Evolutionary conservation across 805 yeast genomes (phyloP).

Genomic region (Candida adriatica): DNA sequence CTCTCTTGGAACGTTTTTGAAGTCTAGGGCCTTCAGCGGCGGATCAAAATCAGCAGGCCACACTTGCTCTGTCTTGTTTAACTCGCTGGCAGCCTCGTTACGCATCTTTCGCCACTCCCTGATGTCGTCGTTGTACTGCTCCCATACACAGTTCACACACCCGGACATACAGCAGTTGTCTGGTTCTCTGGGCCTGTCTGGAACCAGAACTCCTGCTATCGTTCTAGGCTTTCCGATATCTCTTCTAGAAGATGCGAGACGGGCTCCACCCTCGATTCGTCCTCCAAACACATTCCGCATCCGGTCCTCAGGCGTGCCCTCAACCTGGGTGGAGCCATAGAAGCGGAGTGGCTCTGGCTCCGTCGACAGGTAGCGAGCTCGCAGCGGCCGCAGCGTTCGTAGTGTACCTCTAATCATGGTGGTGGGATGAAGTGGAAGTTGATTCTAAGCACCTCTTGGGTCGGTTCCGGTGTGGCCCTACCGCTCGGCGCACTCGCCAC

Average conservation of each 20-base stretch:
- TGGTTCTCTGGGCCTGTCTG: constrained; percentile 82
- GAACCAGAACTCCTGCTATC: constrained; percentile 66
- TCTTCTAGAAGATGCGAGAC: constrained; percentile 31
- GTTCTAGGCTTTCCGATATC: constrained; percentile 14
- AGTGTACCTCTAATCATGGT: no score
- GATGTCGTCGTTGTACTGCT: constrained; percentile 78
- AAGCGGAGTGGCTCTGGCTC: constrained; percentile 13
- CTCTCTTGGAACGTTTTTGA: constrained; percentile 37
- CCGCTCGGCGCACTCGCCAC: no score
- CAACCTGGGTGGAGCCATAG: constrained; percentile 26
- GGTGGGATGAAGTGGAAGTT: no score
- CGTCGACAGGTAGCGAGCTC: no score
- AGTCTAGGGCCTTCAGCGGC: constrained; percentile 35
- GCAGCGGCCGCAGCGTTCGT: no score
- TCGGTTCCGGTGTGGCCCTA: no score
- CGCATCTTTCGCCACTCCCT: constrained; percentile 70
- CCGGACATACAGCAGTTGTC: constrained; percentile 98
- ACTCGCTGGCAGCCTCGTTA: constrained; percentile 46
- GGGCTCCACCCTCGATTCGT: constrained; percentile 44
- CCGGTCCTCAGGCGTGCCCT: constrained; percentile 38
- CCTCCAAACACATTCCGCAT: constrained; percentile 50
- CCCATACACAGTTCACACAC: constrained; percentile 97
- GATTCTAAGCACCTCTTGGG: no score
- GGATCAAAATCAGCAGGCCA: constrained; percentile 69
- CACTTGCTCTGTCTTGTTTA: constrained; percentile 34